Percentiles rank a stretch among this genome's conserved stretches.
These are phyloP conservation scores for Diddensiella transvaalensis DNA, from an alignment of 805 yeast species.

Conservation along the genomic window DNA sequence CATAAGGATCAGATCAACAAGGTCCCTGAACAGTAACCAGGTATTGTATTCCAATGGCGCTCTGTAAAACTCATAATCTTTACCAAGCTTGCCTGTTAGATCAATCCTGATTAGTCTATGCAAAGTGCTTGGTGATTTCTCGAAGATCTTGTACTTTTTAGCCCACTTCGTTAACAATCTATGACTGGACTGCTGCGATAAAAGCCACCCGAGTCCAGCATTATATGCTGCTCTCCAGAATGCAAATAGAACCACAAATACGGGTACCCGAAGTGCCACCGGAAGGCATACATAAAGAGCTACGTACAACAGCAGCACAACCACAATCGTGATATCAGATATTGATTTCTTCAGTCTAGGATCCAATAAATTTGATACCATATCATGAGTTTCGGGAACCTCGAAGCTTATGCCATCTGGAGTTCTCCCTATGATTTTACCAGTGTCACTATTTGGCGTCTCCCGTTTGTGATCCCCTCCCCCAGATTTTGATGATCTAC, in stretches of 20 bases:
- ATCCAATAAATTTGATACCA: slow-evolving; percentile 77
- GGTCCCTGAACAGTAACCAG: slow-evolving; percentile 75
- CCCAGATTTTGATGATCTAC: no score
- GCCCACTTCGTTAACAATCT: slow-evolving; percentile 53
- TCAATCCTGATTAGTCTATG: slow-evolving; percentile 46
- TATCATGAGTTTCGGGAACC: slow-evolving; percentile 69
- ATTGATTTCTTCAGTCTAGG: slow-evolving; percentile 67
- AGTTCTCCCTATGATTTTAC: slow-evolving; percentile 24
- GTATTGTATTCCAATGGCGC: slow-evolving; percentile 74
- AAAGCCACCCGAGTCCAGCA: slow-evolving; percentile 70
- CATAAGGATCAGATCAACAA: slow-evolving; percentile 80
- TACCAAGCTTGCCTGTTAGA: slow-evolving; percentile 45
- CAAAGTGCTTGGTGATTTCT: slow-evolving; percentile 28
- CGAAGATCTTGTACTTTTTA: slow-evolving; percentile 44
- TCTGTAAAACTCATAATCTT: slow-evolving; percentile 35
- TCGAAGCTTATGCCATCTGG: slow-evolving; percentile 34
- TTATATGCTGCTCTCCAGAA: slow-evolving; percentile 78
- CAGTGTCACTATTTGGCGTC: neutral
- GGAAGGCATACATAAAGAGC: slow-evolving; percentile 30
- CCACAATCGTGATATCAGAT: slow-evolving; percentile 58
- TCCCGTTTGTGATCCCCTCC: no score
- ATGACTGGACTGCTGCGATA: slow-evolving; percentile 62
- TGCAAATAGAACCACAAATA: slow-evolving; percentile 54
- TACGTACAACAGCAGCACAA: slow-evolving; percentile 38
- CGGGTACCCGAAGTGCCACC: slow-evolving; percentile 26